A percentile compares a stretch with the other conserved stretches of the same genome.
Conservation (phyloP, 2,329 filamentous ascomycete species). For the Cladobotryum mycophilum region DNA sequence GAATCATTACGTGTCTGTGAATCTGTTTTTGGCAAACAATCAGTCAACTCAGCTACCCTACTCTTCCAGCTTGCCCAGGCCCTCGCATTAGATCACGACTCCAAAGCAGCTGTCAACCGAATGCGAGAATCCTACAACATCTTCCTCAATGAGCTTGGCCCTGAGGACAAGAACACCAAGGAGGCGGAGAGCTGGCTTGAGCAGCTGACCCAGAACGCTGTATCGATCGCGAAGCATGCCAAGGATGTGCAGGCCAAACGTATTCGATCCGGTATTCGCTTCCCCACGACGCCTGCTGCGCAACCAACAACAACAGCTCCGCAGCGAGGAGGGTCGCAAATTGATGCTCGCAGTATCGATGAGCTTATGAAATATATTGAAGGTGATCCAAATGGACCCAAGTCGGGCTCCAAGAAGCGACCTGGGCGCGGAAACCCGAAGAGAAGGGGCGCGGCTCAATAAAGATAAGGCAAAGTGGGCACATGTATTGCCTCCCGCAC, state of each 20-base stretch:
- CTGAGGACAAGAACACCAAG: constrained; percentile 94
- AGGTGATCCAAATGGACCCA: constrained; percentile 53
- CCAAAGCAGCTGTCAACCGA: constrained; percentile 80
- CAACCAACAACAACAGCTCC: constrained; percentile 26
- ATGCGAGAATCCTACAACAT: constrained; percentile 98
- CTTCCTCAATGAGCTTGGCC: constrained; percentile 79
- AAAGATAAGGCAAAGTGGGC: not conserved
- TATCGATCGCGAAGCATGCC: constrained; percentile 87
- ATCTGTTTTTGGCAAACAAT: constrained; percentile 79
- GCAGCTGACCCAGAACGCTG: constrained; percentile 91
- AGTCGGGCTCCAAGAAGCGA: constrained; percentile 48
- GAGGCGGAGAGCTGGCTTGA: constrained; percentile 96
- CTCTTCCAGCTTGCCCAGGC: constrained; percentile 97
- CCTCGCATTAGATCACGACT: constrained; percentile 89
- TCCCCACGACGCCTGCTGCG: constrained; percentile 40
- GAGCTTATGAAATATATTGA: constrained; percentile 94
- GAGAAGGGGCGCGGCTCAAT: constrained; percentile 34
- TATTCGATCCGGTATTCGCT: constrained; percentile 62
- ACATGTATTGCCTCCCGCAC: too few species aligned
- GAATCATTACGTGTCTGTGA: constrained; percentile 85
- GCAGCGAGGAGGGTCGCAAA: constrained; percentile 27
- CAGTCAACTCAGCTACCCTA: constrained; percentile 88
- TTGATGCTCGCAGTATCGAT: constrained; percentile 82
- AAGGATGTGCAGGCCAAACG: constrained; percentile 76
- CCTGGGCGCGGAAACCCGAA: constrained; percentile 50